Evolutionary conservation across 2,329 filamentous ascomycete species (phyloP).

Genomic region (Colletotrichum navitas): DNA sequence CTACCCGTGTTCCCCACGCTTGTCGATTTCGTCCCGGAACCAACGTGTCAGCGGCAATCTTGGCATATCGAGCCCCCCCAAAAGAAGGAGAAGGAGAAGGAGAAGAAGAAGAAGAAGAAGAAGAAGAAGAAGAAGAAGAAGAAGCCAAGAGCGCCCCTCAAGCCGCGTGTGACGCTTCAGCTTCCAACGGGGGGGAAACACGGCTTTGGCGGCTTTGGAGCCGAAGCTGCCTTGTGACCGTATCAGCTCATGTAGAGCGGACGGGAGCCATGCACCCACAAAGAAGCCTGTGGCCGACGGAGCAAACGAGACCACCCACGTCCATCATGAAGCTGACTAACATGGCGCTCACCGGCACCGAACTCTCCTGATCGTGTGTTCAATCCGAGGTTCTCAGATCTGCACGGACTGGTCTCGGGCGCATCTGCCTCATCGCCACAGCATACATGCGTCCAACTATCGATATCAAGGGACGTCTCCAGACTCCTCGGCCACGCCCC

Average conservation of each 20-base stretch:
- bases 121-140: neutral
- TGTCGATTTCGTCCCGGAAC: constrained; percentile 15
- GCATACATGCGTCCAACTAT: constrained; percentile 30
- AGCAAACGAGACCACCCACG: neutral
- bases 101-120: no score
- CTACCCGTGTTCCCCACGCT: neutral
- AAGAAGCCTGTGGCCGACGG: neutral
- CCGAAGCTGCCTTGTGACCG: constrained; percentile 13
- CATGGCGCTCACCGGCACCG: constrained; percentile 6
- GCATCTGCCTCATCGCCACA: constrained; percentile 33
- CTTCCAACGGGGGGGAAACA: neutral
- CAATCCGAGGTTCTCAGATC: constrained; percentile 35
- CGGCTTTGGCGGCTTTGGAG: constrained; percentile 14
- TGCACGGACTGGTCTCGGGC: constrained; percentile 40
- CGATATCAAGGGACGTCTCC: constrained; percentile 28
- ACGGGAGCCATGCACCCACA: constrained; percentile 10
- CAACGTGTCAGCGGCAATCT: constrained; percentile 18
- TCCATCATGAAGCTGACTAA: constrained; percentile 12
- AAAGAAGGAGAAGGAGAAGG: neutral
- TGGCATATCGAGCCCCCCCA: constrained; percentile 11
- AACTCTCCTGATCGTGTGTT: neutral
- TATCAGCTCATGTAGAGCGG: constrained; percentile 16
- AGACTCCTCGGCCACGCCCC: constrained; percentile 26
- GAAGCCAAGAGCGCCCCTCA: neutral
- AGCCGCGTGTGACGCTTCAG: neutral